Evolutionary conservation across 805 yeast species (phyloP), one percentile per base, ranked within the genome.

Genomic region (Zygosaccharomyces kombuchaensis): DNA sequence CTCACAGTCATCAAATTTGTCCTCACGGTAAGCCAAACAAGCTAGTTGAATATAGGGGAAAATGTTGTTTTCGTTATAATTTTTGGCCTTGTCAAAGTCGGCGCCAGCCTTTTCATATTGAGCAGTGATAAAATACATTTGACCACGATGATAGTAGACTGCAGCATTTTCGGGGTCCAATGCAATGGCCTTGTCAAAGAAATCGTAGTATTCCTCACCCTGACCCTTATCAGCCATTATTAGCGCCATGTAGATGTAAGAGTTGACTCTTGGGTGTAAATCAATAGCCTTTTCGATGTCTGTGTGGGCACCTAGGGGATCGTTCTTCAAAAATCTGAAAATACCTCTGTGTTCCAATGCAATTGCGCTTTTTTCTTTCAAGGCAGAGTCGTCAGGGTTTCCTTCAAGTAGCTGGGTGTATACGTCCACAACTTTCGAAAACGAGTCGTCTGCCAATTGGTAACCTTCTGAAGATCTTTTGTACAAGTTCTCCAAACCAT

Each of bases 121-220:
- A 51, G 82, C 83, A 51, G 87, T 80, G 59, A 93, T 72, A 71
- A 90, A 91, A 66, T 77, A 79, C 63, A 90, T 76, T 77, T 93
- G 99, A 56, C 95, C 99, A 65, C 84, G 81, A 71, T 93, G 99
- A 74, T 93, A 93, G 73, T 82, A 87, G 55, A 84, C 78, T 62
- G 93, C 96, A 27, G 93, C 81, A 59, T 81, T 79, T 19, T 77
- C 70, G 40, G 91, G 80, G 60, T 87, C 82, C 51, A 84, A 62
- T 48, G 74, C 70, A 49, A 81, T 73, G 16, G 97, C 98, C 44
- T 74, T 70, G 43, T 79, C 78, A 60, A 93, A 89, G 67, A 82
- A 85, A 38, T 70, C 66, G 61, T 86, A 82, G 66, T 86, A 90
- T 44, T 70, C 69, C 40, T 72, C 70, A 40, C 95, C 82, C 51